Base-by-base conservation (phyloP, 2,329 filamentous ascomycete species). In the Fusarium sambucinum region DNA sequence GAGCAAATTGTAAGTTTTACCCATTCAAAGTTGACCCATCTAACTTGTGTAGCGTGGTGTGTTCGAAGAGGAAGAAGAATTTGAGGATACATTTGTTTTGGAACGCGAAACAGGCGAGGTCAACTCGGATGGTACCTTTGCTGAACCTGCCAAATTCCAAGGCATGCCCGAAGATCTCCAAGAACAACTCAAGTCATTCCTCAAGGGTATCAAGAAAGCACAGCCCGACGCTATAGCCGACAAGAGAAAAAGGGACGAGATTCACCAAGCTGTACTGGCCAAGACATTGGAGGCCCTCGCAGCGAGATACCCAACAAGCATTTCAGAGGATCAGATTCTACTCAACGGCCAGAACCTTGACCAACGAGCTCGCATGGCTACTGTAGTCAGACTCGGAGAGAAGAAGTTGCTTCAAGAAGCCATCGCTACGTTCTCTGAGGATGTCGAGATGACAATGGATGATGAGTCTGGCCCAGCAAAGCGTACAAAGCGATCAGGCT, bases 21-120 rank as follows among this genome's bases (percentile, higher is more conserved):
- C 12, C 17, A 29, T 11, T n/a, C 1, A 23, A 14, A 4, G 4
- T 30, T n/a, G 17, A 5, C 30, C 16, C 30, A 47, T 44, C 75
- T 80, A 57, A 81, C 41, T 5, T 3, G 7, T 2, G 17, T 17
- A 84, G 80, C 77, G 79, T 23, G 76, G 79, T 14, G 69, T 79
- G 4, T 65, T 92, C 29, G 85, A 92, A 14, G 86, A 92, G 23
- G 86, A 89, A 9, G 88, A 91, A 40, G 83, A 93, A 12, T 78
- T 92, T 5, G 93, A 96, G 54, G 91, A 94, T 35, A 88, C 86
- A 19, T 94, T 94, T 69, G 89, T 93, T 46, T 82, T 93, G 17
- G 87, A 89, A 69, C 81, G 85, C 27, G 82, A 85, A 40, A 78
- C 83, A 2, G 81, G 82, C 0, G 86, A 87, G 30, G 84, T 86